Percentiles rank a stretch among this genome's conserved stretches.
Evolutionary conservation across 768 basidiomycete genomes (phyloP).

Genomic region (Boletus insuetus): DNA sequence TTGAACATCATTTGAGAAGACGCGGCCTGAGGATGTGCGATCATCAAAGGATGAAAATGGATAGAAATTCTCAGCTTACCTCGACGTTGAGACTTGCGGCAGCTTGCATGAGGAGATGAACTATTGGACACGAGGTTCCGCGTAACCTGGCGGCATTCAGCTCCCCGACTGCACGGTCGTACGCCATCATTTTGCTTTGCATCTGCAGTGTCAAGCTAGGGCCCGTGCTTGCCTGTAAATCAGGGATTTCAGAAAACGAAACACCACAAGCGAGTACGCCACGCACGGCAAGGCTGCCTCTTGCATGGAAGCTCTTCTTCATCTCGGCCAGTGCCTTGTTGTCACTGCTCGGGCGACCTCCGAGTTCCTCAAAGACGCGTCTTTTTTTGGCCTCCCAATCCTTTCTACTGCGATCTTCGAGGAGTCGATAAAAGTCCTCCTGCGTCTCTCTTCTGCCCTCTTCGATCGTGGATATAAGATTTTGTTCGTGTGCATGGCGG

Average conservation of each 20-base stretch:
- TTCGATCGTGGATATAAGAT: constrained; percentile 91
- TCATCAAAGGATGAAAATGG: constrained; percentile 1
- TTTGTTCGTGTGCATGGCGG: constrained; percentile 93
- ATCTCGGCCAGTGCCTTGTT: constrained; percentile 54
- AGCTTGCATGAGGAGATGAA: constrained; percentile 70
- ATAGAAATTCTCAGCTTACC: constrained; percentile 31
- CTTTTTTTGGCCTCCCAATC: constrained; percentile 94
- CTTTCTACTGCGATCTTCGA: constrained; percentile 69
- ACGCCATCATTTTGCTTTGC: constrained; percentile 96
- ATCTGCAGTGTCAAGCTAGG: constrained; percentile 70
- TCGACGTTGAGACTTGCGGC: constrained; percentile 57
- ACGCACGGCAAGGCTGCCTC: constrained; percentile 52
- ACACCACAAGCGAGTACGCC: not conserved
- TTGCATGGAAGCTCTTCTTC: constrained; percentile 61
- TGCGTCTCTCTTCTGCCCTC: constrained; percentile 84
- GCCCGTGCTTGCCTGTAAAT: constrained; percentile 39
- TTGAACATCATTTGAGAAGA: constrained; percentile 63
- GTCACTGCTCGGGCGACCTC: constrained; percentile 59
- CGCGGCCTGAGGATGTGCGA: constrained; percentile 37
- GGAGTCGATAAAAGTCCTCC: constrained; percentile 75
- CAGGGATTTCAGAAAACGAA: constrained; percentile 5
- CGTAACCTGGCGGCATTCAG: constrained; percentile 73
- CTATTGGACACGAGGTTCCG: constrained; percentile 70
- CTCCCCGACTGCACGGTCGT: constrained; percentile 77
- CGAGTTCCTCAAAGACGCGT: constrained; percentile 85